Conservation (phyloP, 1,284 basidiomycete species). For the Leccinum insolens region DNA sequence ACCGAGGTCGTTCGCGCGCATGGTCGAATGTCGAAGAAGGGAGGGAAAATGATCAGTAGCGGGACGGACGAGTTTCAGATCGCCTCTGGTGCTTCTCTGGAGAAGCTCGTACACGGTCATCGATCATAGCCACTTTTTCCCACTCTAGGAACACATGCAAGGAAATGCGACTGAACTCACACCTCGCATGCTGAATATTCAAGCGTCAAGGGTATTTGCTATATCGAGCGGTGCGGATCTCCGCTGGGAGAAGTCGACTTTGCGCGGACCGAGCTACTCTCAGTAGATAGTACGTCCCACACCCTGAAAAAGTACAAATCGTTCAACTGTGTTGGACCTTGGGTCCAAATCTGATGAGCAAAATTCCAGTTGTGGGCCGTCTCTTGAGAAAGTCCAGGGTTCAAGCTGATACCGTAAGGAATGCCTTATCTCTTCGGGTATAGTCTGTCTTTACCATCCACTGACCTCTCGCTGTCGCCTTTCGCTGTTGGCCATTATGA, state of each 20-base stretch:
- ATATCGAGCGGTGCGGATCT: background rate
- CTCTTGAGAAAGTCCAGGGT: background rate
- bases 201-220: background rate
- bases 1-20: conserved; percentile 83
- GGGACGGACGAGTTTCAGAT: conserved; percentile 86
- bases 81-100: conserved; percentile 66
- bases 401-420: background rate
- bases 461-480: background rate
- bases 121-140: conserved; percentile 7
- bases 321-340: background rate
- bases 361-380: background rate
- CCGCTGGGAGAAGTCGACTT: background rate
- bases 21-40: conserved; percentile 81
- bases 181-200: conserved; percentile 8
- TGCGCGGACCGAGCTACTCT: background rate
- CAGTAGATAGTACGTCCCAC: background rate
- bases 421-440: background rate
- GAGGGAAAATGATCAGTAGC: conserved; percentile 77
- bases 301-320: conserved; percentile 1
- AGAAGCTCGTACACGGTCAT: conserved; percentile 55
- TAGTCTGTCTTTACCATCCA: background rate
- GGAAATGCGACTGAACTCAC: background rate
- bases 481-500: background rate
- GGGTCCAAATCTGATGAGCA: background rate
- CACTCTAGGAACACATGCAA: background rate